A percentile compares a stretch with the other conserved stretches of the same genome.
These are phyloP conservation scores for Helichrysum umbraculigerum DNA, from an alignment of 129 eudicot species.

Conservation along the genomic window DNA sequence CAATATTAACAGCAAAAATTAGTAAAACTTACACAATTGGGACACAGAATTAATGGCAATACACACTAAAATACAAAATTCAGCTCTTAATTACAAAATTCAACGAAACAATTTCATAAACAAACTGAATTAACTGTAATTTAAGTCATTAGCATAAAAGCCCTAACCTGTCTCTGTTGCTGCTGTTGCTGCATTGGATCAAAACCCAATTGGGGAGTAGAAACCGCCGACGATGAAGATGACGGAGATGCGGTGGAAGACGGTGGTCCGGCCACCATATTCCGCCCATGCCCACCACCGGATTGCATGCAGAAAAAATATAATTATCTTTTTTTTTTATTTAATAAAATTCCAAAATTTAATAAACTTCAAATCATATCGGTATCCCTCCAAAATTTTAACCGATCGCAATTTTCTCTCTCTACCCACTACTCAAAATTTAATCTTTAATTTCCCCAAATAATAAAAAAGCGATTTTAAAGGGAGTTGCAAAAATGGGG, in stretches of 20 bases:
- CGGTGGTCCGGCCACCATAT: constrained; percentile 53
- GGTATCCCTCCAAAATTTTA: constrained; percentile 31
- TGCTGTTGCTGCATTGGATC: constrained; percentile 72
- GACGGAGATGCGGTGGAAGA: constrained; percentile 84
- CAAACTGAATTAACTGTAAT: background rate
- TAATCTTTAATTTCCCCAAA: background rate
- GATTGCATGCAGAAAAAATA: constrained; percentile 64
- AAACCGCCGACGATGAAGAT: constrained; percentile 68
- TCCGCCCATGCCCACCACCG: constrained; percentile 64
- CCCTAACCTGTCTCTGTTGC: constrained; percentile 86
- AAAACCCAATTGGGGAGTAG: constrained; percentile 60
- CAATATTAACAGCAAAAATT: constrained; percentile 2
- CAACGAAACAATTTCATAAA: constrained; percentile 11
- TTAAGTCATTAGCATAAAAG: constrained; percentile 17
- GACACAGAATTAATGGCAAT: constrained; percentile 12
- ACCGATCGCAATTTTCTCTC: background rate
- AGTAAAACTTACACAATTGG: background rate
- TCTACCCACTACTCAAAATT: background rate
- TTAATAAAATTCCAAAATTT: constrained; percentile 20
- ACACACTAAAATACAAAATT: constrained; percentile 2
- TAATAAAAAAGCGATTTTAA: background rate
- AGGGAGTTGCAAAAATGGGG: background rate
- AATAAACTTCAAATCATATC: constrained; percentile 19
- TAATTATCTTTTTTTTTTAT: background rate
- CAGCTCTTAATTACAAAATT: constrained; percentile 8